A percentile compares a stretch with the other conserved stretches of the same genome.
Evolutionary conservation across 352 stramenopile species (phyloP).

Genomic region (Pythium grandisporangium): DNA sequence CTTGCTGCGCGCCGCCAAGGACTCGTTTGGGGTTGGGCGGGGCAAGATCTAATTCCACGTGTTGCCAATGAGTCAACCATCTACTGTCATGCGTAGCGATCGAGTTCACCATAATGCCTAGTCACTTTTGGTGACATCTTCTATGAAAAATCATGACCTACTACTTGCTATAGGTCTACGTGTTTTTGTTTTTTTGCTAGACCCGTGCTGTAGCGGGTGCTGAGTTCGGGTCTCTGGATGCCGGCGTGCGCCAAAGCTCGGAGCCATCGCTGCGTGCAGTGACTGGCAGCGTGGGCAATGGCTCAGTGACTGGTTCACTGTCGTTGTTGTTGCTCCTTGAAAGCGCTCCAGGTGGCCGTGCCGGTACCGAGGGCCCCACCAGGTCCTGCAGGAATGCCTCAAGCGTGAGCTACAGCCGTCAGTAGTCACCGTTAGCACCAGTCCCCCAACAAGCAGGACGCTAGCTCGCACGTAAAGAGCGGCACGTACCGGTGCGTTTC

Average conservation of each 20-base stretch:
- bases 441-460: background rate
- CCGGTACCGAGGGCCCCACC: slow-evolving; percentile 6
- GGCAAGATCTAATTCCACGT: slow-evolving; percentile 16
- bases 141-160: too few species aligned
- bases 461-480: too few species aligned
- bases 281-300: too few species aligned
- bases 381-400: slow-evolving; percentile 28
- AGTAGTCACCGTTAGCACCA: background rate
- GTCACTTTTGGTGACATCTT: too few species aligned
- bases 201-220: too few species aligned
- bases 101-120: background rate
- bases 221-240: too few species aligned
- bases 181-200: too few species aligned
- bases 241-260: background rate
- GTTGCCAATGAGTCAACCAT: too few species aligned
- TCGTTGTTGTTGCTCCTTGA: background rate
- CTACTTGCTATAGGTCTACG: too few species aligned
- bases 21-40: slow-evolving; percentile 51
- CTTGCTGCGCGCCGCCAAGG: slow-evolving; percentile 41
- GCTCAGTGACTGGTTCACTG: background rate
- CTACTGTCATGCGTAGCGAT: too few species aligned
- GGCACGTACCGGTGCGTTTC: slow-evolving; percentile 24
- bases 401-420: slow-evolving; percentile 24
- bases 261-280: background rate
- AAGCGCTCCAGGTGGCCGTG: background rate